Evolutionary conservation across 139 green algal species (phyloP), one percentile per base, ranked within the genome.

Genomic region (Picochlorum sp.): DNA sequence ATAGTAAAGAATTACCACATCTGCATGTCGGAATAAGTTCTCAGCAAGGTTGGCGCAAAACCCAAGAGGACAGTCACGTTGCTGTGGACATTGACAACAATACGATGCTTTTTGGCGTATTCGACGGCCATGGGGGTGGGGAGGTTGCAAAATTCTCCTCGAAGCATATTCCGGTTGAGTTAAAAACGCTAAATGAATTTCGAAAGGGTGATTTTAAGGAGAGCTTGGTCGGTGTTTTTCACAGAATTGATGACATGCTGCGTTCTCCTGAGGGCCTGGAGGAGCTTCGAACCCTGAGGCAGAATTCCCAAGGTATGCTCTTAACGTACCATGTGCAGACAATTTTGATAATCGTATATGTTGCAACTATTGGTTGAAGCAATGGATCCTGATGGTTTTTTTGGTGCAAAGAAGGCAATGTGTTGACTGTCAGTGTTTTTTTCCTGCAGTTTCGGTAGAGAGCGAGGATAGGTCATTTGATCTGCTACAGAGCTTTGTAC

Each of bases 101-200:
- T 47, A 59, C 26, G 40, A 41, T 64, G 32, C 61, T 95, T 2
- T 96, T 95, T 61, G 89, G 81, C 6, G 84, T 96, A 2, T 94
- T 96, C 54, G 89, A 96, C 57, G 66, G 88, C 13, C 67, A 69
- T 39, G 62, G 68, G 12, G 68, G 62, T 2, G 67, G 66, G 0
- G 88, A 96, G 71, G 88, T 96, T 2, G 86, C 87, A 1, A 82
- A 83, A 39, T 95, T 95, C 51, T 93, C 84, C 59, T 70, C 85
- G 31, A 74, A 73, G 25, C 86, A 89, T 55, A 81, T 95, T 70
- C 57, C 75, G 1, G 14, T 41, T 10, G 85, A 95, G 73, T 62
- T 94, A n/a, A 56, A 72, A 28, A 62, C 67, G 12, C 58, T 83
- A 0, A 58, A 77, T 7, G 59, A 74, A 14, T 89, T 85, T 45